Evolutionary conservation across 208 protist species (phyloP), one percentile per base, ranked within the genome.

Genomic region (Borovskyia barvae): DNA sequence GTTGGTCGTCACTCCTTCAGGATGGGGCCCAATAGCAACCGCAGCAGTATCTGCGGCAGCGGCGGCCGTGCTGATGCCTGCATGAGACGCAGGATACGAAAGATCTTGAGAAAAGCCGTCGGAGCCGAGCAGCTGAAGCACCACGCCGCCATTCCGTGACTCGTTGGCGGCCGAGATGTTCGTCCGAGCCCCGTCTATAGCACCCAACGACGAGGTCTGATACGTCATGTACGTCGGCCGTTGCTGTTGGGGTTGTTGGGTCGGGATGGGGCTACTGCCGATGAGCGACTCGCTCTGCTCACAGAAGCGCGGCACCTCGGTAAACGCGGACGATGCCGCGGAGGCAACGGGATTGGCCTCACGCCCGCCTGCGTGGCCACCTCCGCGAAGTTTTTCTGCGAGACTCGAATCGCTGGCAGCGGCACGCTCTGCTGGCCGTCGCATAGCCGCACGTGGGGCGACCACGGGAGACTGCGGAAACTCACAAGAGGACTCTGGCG

Each of bases 311-410:
- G 1, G 5, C 2, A 15, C 1, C 1, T 15, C 9, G 0, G 6
- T 32, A 24, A 35, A 51, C 4, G n/a, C 20, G 20, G 45, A n/a
- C 9, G 15, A 4, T 26, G 33, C 0, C 15, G 32, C 26, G 15
- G 11, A 28, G 19, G 6, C 52, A 3, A 4, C 50, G 7, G n/a
- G n/a, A n/a, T n/a, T n/a, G n/a, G n/a, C n/a, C n/a, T n/a, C n/a
- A n/a, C n/a, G n/a, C n/a, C 4, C 5, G 22, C 35, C 36, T 6
- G 37, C 15, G 7, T 19, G 35, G 30, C 28, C 52, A 12, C 53
- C 36, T 5, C 56, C 43, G 24, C 63, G 63, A n/a, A 62, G 54
- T 30, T 46, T 70, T 29, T 70, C 63, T 2, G 63, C 54, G 29
- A 70, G 19, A 8, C 46, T 56, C 1, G 53, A 40, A 32, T 57